Evolutionary conservation across 1,284 basidiomycete genomes (phyloP).

Genomic region (Gymnopus androsaceus): DNA sequence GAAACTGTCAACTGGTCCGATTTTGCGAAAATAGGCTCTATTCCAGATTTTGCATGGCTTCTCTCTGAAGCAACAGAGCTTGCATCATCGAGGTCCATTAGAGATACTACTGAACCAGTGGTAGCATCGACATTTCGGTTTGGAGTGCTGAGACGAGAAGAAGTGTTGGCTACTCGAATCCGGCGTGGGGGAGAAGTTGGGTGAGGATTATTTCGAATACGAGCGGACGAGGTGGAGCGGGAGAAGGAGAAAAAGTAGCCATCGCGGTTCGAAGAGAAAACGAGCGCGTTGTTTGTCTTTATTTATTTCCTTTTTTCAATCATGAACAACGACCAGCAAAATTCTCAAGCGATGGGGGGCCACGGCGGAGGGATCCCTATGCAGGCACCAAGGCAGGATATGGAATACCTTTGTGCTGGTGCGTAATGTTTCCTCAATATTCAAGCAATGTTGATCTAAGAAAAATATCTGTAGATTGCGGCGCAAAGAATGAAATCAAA

Average conservation of each 20-base stretch:
- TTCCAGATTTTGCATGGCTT: constrained; percentile 36
- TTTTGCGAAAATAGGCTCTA: constrained; percentile 65
- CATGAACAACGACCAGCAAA: constrained; percentile 11
- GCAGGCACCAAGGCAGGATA: constrained; percentile 55
- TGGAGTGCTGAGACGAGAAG: constrained; percentile 38
- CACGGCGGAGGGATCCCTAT: constrained; percentile 19
- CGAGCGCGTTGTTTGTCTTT: constrained; percentile 7
- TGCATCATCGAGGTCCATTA: constrained; percentile 69
- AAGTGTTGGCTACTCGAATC: constrained; percentile 28
- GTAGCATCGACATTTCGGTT: constrained; percentile 34
- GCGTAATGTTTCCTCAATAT: constrained; percentile 27
- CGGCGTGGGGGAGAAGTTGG: constrained; percentile 42
- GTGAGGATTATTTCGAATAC: constrained; percentile 35
- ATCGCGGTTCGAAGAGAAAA: constrained; percentile 26
- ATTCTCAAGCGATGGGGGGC: background rate
- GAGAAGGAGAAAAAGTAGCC: constrained; percentile 54
- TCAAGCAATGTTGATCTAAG: background rate
- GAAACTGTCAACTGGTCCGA: constrained; percentile 70
- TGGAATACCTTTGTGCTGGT: constrained; percentile 96
- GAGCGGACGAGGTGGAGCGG: constrained; percentile 47
- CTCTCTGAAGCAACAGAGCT: constrained; percentile 38
- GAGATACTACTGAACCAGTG: constrained; percentile 42
- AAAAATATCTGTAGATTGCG: constrained; percentile 70
- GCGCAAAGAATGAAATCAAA: constrained; percentile 90
- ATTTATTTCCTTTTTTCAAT: background rate